Evolutionary conservation across 2,329 filamentous ascomycete genomes (phyloP).

Genomic region (Fusarium camptoceras): DNA sequence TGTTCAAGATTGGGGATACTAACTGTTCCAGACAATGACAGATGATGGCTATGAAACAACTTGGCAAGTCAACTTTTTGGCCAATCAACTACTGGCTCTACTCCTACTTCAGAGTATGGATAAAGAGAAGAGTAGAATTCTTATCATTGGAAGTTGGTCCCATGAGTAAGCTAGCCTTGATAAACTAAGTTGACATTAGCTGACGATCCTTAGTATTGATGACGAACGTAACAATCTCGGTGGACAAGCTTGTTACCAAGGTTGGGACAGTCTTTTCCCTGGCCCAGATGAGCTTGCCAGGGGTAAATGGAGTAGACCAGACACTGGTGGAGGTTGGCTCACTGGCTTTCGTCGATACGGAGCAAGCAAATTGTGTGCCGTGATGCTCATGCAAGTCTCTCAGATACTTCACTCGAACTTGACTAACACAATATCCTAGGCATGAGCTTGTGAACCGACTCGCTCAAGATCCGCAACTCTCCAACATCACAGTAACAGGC

Average conservation of each 20-base stretch:
- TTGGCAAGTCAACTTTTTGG: conserved; percentile 51
- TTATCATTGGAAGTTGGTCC: conserved; percentile 49
- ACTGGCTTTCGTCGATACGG: conserved; percentile 53
- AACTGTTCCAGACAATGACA: conserved; percentile 43
- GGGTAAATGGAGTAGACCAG: conserved; percentile 51
- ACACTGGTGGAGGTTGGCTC: conserved; percentile 46
- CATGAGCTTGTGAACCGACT: conserved; percentile 53
- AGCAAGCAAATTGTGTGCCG: conserved; percentile 53
- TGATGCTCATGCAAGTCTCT: conserved; percentile 51
- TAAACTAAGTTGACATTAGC: neutral
- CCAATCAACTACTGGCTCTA: conserved; percentile 48
- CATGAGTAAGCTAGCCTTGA: conserved; percentile 49
- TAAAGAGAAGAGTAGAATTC: conserved; percentile 43
- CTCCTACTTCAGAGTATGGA: conserved; percentile 51
- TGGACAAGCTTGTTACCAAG: conserved; percentile 40
- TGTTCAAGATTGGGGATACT: neutral
- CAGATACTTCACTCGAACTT: neutral
- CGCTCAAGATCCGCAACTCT: conserved; percentile 49
- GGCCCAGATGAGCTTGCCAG: conserved; percentile 49
- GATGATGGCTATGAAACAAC: conserved; percentile 49
- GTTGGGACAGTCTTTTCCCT: conserved; percentile 46
- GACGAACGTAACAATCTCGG: conserved; percentile 45
- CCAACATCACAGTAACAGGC: conserved; percentile 52
- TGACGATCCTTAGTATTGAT: conserved; percentile 43
- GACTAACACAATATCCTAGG: conserved; percentile 34